Evolutionary conservation across 2,329 filamentous ascomycete species (phyloP).

Genomic region (Alternaria triticimaculans): DNA sequence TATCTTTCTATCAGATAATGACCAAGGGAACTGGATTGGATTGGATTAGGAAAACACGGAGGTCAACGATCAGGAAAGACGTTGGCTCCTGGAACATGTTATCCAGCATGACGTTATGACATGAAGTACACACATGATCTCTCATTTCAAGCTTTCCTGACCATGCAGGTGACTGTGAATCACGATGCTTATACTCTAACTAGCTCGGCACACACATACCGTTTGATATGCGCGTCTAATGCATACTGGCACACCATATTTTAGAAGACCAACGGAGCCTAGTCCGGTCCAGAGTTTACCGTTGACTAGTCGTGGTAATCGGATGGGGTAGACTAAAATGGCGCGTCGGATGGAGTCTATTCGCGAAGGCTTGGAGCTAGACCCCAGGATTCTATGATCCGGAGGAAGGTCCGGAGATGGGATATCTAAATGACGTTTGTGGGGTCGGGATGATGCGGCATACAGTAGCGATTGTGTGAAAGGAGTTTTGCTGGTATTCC

Average conservation of each 20-base stretch:
- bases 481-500: background rate
- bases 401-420: background rate
- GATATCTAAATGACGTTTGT: background rate
- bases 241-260: background rate
- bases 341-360: background rate
- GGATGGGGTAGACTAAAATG: background rate
- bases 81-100: background rate
- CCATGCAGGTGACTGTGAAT: background rate
- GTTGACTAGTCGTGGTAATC: background rate
- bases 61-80: background rate
- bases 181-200: background rate
- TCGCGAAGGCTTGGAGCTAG: background rate
- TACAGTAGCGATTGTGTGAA: background rate
- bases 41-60: background rate
- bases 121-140: background rate
- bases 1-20: background rate
- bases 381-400: background rate
- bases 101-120: background rate
- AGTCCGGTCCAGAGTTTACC: background rate
- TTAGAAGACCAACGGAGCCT: background rate
- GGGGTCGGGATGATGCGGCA: background rate
- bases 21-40: background rate
- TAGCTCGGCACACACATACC: background rate
- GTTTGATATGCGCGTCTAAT: background rate
- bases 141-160: background rate